phyloP scores from a whole-genome alignment of 2,329 filamentous ascomycete genomes.

The Penicillium sp. region DNA sequence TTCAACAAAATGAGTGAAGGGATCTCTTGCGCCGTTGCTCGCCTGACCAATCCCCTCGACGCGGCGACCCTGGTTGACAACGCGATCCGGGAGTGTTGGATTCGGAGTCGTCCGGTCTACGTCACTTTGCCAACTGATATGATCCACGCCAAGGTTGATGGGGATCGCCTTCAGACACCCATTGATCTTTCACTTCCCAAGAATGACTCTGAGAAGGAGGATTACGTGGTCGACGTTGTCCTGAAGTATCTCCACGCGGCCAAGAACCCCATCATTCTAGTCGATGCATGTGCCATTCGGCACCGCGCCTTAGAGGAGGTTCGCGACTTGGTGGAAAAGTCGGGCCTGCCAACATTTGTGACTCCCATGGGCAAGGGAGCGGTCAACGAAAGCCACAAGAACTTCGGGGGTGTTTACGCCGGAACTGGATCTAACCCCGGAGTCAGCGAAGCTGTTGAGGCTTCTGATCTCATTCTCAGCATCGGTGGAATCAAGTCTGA shows the following conservation, averaged over 20 bases:
- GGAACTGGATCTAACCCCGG: slow-evolving; percentile 70
- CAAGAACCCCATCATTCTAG: slow-evolving; percentile 73
- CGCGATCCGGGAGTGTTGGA: slow-evolving; percentile 72
- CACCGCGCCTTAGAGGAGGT: slow-evolving; percentile 74
- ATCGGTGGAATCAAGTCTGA: slow-evolving; percentile 50
- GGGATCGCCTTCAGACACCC: slow-evolving; percentile 67
- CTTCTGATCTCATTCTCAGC: slow-evolving; percentile 45
- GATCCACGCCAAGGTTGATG: slow-evolving; percentile 74
- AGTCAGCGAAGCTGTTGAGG: slow-evolving; percentile 43
- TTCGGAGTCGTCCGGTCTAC: slow-evolving; percentile 77
- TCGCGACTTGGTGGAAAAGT: slow-evolving; percentile 70
- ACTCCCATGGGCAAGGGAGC: slow-evolving; percentile 88
- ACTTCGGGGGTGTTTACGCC: slow-evolving; percentile 81
- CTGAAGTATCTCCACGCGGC: slow-evolving; percentile 72
- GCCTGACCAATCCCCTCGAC: slow-evolving; percentile 69
- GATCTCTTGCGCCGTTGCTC: slow-evolving; percentile 71
- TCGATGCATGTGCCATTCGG: slow-evolving; percentile 81
- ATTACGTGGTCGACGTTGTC: slow-evolving; percentile 80
- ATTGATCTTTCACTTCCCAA: slow-evolving; percentile 66
- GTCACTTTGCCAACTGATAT: slow-evolving; percentile 82
- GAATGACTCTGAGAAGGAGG: slow-evolving; percentile 72
- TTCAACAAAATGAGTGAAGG: slow-evolving; percentile 76
- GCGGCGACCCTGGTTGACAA: slow-evolving; percentile 77
- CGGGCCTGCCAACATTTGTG: slow-evolving; percentile 78
- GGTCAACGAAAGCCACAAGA: slow-evolving; percentile 73